phyloP scores from a whole-genome alignment of 345 rosid species.

The Gossypium rotundifolium region DNA sequence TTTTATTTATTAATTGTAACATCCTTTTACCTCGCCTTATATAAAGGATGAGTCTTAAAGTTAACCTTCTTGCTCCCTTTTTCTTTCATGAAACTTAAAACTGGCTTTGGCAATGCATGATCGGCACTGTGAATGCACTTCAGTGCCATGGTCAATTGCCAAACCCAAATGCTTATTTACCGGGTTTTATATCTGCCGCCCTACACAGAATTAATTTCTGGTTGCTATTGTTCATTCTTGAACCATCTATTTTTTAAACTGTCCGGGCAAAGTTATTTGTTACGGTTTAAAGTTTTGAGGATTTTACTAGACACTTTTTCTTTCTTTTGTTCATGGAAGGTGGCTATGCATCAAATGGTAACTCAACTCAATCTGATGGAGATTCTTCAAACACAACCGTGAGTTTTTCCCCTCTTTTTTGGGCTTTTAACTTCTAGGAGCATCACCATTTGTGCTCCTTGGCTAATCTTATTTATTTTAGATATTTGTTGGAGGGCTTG shows the following conservation, averaged over 20 bases:
- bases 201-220: background rate
- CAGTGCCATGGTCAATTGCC: background rate
- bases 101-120: background rate
- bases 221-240: background rate
- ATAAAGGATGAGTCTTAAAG: background rate
- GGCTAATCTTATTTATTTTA: constrained; percentile 30
- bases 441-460: constrained; percentile 3
- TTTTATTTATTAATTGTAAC: background rate
- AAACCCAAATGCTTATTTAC: background rate
- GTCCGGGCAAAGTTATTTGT: background rate
- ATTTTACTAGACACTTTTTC: background rate
- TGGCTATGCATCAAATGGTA: constrained; percentile 63
- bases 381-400: constrained; percentile 88
- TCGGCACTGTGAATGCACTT: background rate
- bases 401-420: constrained; percentile 25
- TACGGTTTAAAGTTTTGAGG: background rate
- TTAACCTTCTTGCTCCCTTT: background rate
- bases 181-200: background rate
- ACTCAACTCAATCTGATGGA: constrained; percentile 49
- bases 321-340: constrained; percentile 28
- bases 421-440: constrained; percentile 1
- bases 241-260: background rate
- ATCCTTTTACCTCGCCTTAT: background rate
- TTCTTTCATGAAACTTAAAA: background rate
- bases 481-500: constrained; percentile 99